Conservation (phyloP, 306 rosid species). For the Acacia confusa region DNA sequence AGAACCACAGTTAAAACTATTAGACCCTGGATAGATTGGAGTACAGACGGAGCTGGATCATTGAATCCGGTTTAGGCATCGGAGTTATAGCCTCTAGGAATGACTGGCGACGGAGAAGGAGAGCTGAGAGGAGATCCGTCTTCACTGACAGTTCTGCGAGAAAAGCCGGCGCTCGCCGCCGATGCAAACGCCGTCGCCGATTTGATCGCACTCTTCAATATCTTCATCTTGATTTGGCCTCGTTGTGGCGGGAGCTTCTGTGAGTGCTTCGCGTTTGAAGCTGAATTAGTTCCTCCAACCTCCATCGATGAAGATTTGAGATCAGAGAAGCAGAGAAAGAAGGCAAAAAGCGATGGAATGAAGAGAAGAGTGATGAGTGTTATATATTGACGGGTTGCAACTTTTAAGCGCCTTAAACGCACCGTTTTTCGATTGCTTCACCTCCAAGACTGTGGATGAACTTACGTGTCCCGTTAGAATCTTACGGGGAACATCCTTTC, state of each 20-base stretch:
- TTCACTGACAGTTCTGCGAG: neutral
- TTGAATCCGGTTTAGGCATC: neutral
- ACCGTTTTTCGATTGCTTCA: neutral
- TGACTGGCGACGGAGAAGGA: constrained; percentile 22
- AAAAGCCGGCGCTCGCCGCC: neutral
- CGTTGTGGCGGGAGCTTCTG: constrained; percentile 32
- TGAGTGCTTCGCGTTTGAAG: neutral
- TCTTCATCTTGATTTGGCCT: constrained; percentile 42
- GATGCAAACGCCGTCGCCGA: constrained; percentile 9
- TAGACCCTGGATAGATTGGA: neutral
- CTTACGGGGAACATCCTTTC: neutral
- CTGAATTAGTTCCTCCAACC: neutral
- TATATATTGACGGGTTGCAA: neutral
- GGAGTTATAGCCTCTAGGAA: constrained; percentile 10
- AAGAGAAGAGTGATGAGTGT: neutral
- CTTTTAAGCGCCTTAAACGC: neutral
- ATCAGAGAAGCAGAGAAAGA: neutral
- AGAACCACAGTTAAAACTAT: neutral
- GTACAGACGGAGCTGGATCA: neutral
- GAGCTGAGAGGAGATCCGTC: constrained; percentile 31
- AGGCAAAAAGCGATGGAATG: neutral
- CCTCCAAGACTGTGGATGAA: neutral
- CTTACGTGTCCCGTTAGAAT: neutral
- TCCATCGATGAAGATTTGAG: neutral
- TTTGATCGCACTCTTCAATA: constrained; percentile 9